Conservation (phyloP, 768 basidiomycete species). For the Russula earlei region DNA sequence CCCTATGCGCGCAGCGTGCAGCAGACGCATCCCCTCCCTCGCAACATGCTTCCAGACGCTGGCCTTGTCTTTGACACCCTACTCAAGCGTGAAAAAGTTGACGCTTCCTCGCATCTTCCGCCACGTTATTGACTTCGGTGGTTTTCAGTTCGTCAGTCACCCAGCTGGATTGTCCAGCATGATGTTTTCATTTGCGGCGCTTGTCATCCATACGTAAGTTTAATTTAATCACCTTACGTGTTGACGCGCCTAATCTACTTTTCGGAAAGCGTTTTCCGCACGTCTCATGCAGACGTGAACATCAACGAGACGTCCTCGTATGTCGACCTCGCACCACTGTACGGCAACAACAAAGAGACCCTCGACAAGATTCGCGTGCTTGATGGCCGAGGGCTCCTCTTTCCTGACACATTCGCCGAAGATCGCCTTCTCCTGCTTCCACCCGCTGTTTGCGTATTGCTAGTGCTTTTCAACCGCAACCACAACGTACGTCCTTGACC, state of each 20-base stretch:
- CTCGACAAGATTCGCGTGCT: conserved; percentile 48
- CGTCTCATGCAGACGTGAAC: conserved; percentile 51
- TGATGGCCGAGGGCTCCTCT: conserved; percentile 56
- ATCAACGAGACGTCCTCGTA: conserved; percentile 85
- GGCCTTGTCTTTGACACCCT: conserved; percentile 76
- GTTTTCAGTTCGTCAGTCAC: conserved; percentile 55
- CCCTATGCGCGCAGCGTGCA: conserved; percentile 83
- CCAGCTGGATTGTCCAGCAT: conserved; percentile 70
- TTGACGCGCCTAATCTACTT: not conserved
- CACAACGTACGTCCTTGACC: conserved; percentile 54
- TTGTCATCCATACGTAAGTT: conserved; percentile 66
- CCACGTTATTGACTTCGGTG: too few relatives aligned
- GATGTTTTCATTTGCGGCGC: conserved; percentile 76
- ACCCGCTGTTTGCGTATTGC: conserved; percentile 60
- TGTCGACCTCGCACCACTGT: conserved; percentile 75
- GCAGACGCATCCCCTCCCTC: conserved; percentile 52
- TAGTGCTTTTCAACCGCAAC: conserved; percentile 84
- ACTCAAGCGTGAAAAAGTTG: conserved; percentile 58
- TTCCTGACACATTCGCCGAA: conserved; percentile 70
- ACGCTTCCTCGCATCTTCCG: not conserved
- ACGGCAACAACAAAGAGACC: conserved; percentile 58
- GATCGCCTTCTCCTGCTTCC: conserved; percentile 73
- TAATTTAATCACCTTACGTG: not conserved
- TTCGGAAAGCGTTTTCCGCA: conserved; percentile 65
- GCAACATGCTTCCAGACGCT: conserved; percentile 65